phyloP scores from a whole-genome alignment of 2,329 filamentous ascomycete species.

The Ophiostoma montium region DNA sequence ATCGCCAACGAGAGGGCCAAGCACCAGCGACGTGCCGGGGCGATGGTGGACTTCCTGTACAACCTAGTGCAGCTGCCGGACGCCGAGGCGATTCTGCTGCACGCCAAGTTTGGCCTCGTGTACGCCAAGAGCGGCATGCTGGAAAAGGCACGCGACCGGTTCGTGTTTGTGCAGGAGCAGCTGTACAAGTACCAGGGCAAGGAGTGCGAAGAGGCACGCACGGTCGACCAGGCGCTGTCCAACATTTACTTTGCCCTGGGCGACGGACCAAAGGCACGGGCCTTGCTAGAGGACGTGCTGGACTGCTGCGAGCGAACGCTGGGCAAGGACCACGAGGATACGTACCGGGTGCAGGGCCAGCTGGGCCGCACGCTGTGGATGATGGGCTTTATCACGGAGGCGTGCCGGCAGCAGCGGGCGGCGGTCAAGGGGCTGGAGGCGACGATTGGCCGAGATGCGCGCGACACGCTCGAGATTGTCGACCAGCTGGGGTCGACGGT shows the following conservation, averaged over 20 bases:
- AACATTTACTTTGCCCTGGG: constrained; percentile 1
- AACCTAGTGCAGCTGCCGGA: not conserved
- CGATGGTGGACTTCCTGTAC: not conserved
- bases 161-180: not conserved
- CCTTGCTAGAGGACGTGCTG: not conserved
- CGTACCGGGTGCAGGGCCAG: not conserved
- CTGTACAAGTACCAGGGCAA: not conserved
- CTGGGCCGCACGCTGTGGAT: not conserved
- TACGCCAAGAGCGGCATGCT: constrained; percentile 1
- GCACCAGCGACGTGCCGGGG: not conserved
- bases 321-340: not conserved
- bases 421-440: not conserved
- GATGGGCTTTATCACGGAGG: not conserved
- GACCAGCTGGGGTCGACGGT: not conserved
- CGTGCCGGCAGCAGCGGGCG: not conserved
- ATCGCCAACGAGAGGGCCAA: not conserved
- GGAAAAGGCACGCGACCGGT: not conserved
- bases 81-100: not conserved
- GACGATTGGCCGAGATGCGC: not conserved
- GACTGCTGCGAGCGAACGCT: not conserved
- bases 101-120: not conserved
- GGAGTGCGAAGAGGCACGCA: not conserved
- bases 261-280: not conserved
- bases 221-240: not conserved
- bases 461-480: not conserved